Evolutionary conservation across 306 rosid genomes (phyloP), one percentile per base, ranked within the genome.

Genomic region (Trichosanthes cucumerina): DNA sequence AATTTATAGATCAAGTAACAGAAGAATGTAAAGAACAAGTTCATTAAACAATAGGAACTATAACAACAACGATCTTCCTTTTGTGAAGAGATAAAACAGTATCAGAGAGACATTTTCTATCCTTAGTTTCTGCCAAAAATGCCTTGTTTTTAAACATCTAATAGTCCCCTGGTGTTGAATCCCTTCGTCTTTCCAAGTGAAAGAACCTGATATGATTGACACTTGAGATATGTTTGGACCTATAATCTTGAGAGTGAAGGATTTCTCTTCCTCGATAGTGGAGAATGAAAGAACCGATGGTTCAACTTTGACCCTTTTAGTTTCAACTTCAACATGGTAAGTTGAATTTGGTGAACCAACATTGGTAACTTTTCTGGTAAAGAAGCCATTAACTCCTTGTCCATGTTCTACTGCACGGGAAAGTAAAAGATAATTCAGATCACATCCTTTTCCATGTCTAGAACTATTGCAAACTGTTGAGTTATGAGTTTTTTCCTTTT

Each of bases 311-410:
- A 73, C 57, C 21, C 47, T 13, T 19, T 78, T 6, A 34, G 60
- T 21, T 26, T 47, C 52, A 7, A 7, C 75, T 44, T 11, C 36
- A 28, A n/a, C n/a, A n/a, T n/a, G n/a, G n/a, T n/a, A n/a, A n/a
- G n/a, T n/a, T n/a, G n/a, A n/a, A n/a, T n/a, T n/a, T n/a, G n/a
- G n/a, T n/a, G n/a, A n/a, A 28, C 33, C 9, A 62, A 79, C 86
- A 21, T 85, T 81, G 36, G 86, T 81, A 14, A 84, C 77, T 36
- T 39, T 80, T 73, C 84, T 77, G 53, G 36, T 56, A 75, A 28
- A 28, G 33, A 28, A 28, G 33, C 33, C 33, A 28, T 28, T 28
- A 28, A 28, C 33, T 28, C 33, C 33, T 28, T 28, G 33, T 28
- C 33, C 33, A 28, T 28, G 1, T 28, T 28, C 33, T 28, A 28